These are phyloP conservation scores for Lenzites betulinus DNA, from an alignment of 768 basidiomycete species.

Conservation along the genomic window DNA sequence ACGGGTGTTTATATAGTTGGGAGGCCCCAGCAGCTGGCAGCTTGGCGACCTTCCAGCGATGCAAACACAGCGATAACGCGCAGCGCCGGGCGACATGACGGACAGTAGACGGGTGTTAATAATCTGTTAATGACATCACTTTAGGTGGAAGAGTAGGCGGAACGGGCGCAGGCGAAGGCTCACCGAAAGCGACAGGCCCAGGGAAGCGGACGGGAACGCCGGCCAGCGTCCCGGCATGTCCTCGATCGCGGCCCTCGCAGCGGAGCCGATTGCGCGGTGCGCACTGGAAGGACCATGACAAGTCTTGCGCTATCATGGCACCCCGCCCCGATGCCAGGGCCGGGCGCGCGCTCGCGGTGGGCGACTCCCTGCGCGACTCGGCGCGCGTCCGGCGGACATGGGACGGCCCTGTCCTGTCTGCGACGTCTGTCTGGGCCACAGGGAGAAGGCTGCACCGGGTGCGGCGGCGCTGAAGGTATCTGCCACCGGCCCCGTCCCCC, in stretches of 20 bases:
- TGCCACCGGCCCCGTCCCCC: background rate
- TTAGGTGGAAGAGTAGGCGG: background rate
- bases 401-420: background rate
- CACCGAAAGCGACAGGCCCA: background rate
- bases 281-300: constrained; percentile 5
- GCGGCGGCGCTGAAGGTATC: background rate
- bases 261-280: constrained; percentile 3
- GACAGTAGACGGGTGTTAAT: background rate
- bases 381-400: background rate
- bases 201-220: background rate
- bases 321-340: too few relatives aligned
- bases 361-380: too few relatives aligned
- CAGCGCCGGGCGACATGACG: too few relatives aligned
- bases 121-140: constrained; percentile 1
- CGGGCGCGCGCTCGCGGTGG: too few relatives aligned
- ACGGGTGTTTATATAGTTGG: constrained; percentile 1
- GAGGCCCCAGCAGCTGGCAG: too few relatives aligned
- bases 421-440: background rate
- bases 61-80: too few relatives aligned
- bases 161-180: background rate
- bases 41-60: too few relatives aligned
- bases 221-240: background rate
- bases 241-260: background rate
- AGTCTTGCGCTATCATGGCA: background rate
- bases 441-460: background rate